Percentiles rank a stretch among this genome's conserved stretches.
These are phyloP conservation scores for Raffaelea deltoideospora DNA, from an alignment of 2,329 filamentous ascomycete species.

Conservation along the genomic window DNA sequence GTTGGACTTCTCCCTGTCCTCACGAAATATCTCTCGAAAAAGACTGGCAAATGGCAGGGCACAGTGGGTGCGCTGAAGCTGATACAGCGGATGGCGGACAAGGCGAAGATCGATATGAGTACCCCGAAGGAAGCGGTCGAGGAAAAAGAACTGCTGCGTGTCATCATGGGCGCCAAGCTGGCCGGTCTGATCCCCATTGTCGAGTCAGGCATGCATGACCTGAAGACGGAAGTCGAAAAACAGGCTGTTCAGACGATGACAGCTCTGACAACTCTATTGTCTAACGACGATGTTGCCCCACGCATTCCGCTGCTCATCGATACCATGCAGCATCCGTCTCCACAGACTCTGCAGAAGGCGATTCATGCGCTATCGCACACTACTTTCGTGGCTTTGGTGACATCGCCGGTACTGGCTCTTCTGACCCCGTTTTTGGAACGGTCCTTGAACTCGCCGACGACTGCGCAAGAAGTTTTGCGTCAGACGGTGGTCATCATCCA, in stretches of 20 bases:
- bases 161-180: slow-evolving; percentile 78
- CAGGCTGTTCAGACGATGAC: slow-evolving; percentile 88
- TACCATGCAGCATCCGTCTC: slow-evolving; percentile 86
- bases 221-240: slow-evolving; percentile 80
- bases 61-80: slow-evolving; percentile 74
- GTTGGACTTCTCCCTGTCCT: slow-evolving; percentile 68
- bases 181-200: slow-evolving; percentile 81
- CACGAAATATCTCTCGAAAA: slow-evolving; percentile 60
- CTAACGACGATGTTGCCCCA: slow-evolving; percentile 92
- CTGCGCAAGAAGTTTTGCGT: slow-evolving; percentile 82
- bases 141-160: slow-evolving; percentile 78
- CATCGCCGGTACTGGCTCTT: slow-evolving; percentile 84
- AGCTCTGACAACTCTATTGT: slow-evolving; percentile 73
- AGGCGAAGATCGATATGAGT: slow-evolving; percentile 73
- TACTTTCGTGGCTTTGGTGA: slow-evolving; percentile 95
- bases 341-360: slow-evolving; percentile 80
- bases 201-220: slow-evolving; percentile 87
- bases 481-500: slow-evolving; percentile 95
- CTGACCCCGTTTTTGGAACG: slow-evolving; percentile 90
- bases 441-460: slow-evolving; percentile 79
- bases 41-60: slow-evolving; percentile 93
- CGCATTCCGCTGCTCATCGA: slow-evolving; percentile 85
- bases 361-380: slow-evolving; percentile 95
- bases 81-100: slow-evolving; percentile 86
- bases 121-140: slow-evolving; percentile 66